A percentile compares a stretch with the other conserved stretches of the same genome.
phyloP scores from a whole-genome alignment of 2,329 filamentous ascomycete species.

The Colletotrichum navitas region DNA sequence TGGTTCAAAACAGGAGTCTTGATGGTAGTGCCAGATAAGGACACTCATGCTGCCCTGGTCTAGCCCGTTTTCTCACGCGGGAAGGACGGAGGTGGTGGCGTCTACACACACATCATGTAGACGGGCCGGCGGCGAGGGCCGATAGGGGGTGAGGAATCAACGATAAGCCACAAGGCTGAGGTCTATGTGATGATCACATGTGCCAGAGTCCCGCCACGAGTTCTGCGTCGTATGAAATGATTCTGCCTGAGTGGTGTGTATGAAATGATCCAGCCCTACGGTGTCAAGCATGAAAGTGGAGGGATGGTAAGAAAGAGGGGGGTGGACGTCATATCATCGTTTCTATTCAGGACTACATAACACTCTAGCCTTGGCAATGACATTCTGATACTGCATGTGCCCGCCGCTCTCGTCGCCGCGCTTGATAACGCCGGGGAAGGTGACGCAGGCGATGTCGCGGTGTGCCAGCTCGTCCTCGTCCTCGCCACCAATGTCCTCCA shows the following conservation, averaged over 20 bases:
- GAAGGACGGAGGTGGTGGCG: too few species aligned
- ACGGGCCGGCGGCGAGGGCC: conserved; percentile 11
- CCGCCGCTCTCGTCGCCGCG: conserved; percentile 74
- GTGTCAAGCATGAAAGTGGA: background rate
- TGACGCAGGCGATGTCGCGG: conserved; percentile 71
- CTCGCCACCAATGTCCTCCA: conserved; percentile 76
- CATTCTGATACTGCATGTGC: conserved; percentile 70
- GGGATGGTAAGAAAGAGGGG: background rate
- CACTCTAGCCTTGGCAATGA: conserved; percentile 76
- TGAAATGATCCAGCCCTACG: background rate
- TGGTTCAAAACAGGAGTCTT: background rate
- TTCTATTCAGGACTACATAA: conserved; percentile 65
- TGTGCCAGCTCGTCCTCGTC: conserved; percentile 67
- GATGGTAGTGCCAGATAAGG: background rate
- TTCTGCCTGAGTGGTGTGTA: too few species aligned
- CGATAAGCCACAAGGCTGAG: background rate
- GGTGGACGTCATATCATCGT: background rate
- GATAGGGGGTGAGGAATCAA: background rate
- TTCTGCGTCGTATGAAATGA: background rate
- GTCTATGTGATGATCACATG: conserved; percentile 1
- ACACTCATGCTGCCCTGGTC: background rate
- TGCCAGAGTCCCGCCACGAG: background rate
- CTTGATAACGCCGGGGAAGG: conserved; percentile 75
- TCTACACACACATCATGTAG: conserved; percentile 6
- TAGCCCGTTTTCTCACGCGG: conserved; percentile 1